Base-by-base conservation (phyloP, 2,329 filamentous ascomycete genomes). In the Mariannaea sp. region DNA sequence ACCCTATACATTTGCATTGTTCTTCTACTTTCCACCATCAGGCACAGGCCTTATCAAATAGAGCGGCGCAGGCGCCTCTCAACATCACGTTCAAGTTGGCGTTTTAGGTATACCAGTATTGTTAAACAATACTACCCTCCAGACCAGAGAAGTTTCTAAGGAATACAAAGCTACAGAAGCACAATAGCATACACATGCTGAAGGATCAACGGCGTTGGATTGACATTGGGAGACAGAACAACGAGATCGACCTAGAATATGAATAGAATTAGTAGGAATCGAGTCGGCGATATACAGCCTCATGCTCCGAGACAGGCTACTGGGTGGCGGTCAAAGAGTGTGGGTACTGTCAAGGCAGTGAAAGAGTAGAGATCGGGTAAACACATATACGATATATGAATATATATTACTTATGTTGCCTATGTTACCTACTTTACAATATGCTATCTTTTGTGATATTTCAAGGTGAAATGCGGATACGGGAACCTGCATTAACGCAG, bases 281-380 rank as follows among this genome's bases (percentile, higher is more conserved):
- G n/a, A n/a, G n/a, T n/a, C n/a, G n/a, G n/a, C n/a, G n/a, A n/a
- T n/a, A n/a, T n/a, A n/a, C n/a, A 24, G 12, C 17, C 30, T 13
- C 16, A 32, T n/a, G 30, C 17, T 43, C 45, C 26, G 49, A 59
- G 35, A 49, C 49, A 46, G 43, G 51, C 30, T 35, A 48, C 49
- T 10, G 26, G 16, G 24, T 41, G 39, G n/a, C 22, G n/a, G n/a
- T n/a, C n/a, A n/a, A n/a, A n/a, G n/a, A n/a, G n/a, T n/a, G n/a
- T n/a, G n/a, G n/a, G n/a, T n/a, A n/a, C n/a, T n/a, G n/a, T n/a
- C n/a, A n/a, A n/a, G n/a, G n/a, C n/a, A n/a, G n/a, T n/a, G n/a
- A n/a, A n/a, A n/a, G n/a, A n/a, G n/a, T n/a, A n/a, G n/a, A n/a
- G n/a, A n/a, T n/a, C n/a, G n/a, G n/a, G n/a, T n/a, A n/a, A n/a